These are phyloP conservation scores for Hamamelis virginiana DNA, from an alignment of 164 flowering plant genomes.

Conservation along the genomic window DNA sequence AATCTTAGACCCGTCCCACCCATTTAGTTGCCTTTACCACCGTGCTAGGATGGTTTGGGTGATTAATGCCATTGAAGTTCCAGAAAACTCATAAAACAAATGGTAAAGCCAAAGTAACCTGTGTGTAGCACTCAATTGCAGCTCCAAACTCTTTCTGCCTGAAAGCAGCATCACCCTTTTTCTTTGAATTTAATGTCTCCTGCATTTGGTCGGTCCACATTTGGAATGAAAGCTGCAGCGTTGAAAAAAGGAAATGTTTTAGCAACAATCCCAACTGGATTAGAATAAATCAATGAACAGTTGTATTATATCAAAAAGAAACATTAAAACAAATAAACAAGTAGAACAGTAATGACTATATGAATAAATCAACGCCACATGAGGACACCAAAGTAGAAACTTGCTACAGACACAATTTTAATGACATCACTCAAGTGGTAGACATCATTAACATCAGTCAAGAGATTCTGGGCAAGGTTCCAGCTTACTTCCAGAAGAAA, in stretches of 20 bases:
- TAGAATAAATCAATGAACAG: background rate
- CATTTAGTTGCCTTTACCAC: background rate
- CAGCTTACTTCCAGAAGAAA: too few species aligned
- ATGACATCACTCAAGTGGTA: background rate
- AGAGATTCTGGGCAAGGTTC: background rate
- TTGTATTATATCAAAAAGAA: too few species aligned
- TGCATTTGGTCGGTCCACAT: constrained; percentile 74
- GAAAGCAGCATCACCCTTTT: constrained; percentile 56
- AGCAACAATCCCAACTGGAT: background rate
- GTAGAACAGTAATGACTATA: too few species aligned
- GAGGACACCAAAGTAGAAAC: background rate
- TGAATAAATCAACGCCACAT: too few species aligned
- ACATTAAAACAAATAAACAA: too few species aligned
- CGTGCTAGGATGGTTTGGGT: too few species aligned
- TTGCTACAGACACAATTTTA: background rate
- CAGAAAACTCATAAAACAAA: background rate
- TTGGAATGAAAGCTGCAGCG: constrained; percentile 56
- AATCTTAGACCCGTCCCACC: background rate
- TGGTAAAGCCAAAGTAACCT: constrained; percentile 28
- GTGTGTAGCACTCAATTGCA: constrained; percentile 49
- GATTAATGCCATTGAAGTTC: too few species aligned
- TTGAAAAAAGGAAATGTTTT: background rate
- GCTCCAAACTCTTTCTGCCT: constrained; percentile 42
- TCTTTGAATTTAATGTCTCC: constrained; percentile 47
- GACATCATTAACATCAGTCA: background rate